A percentile compares a stretch with the other conserved stretches of the same genome.
Conservation (phyloP, 352 stramenopile species). For the Phytophthora crassamura region DNA sequence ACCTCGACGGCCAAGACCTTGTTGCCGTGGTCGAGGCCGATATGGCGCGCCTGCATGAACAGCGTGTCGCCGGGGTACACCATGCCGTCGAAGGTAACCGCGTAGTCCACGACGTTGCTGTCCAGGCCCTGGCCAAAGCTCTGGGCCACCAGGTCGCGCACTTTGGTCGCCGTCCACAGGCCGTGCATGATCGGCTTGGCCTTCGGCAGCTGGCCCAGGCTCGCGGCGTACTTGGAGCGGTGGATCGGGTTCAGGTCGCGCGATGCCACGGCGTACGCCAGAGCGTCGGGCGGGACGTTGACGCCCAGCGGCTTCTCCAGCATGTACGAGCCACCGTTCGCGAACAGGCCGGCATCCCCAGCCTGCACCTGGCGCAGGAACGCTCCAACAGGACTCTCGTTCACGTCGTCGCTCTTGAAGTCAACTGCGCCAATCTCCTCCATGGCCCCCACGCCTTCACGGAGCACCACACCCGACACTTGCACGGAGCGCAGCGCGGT, state of each 20-base stretch:
- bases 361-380: slow-evolving; percentile 51
- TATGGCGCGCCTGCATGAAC: slow-evolving; percentile 80
- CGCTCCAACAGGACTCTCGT: slow-evolving; percentile 54
- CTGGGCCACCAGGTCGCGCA: slow-evolving; percentile 68
- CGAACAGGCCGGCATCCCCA: slow-evolving; percentile 42
- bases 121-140: slow-evolving; percentile 61
- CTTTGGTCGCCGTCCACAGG: slow-evolving; percentile 88
- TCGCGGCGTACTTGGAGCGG: slow-evolving; percentile 74
- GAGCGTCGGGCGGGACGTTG: slow-evolving; percentile 62
- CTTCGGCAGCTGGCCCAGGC: slow-evolving; percentile 76
- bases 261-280: slow-evolving; percentile 81
- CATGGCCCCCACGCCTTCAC: slow-evolving; percentile 42
- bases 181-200: slow-evolving; percentile 89
- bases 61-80: slow-evolving; percentile 88
- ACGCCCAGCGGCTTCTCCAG: slow-evolving; percentile 74
- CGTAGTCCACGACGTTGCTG: slow-evolving; percentile 74
- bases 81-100: slow-evolving; percentile 90
- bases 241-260: slow-evolving; percentile 91
- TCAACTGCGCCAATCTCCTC: slow-evolving; percentile 41
- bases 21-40: slow-evolving; percentile 62
- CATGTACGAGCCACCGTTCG: slow-evolving; percentile 71
- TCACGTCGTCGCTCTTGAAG: slow-evolving; percentile 46
- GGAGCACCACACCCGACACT: slow-evolving; percentile 56
- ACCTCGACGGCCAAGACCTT: slow-evolving; percentile 80
- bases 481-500: slow-evolving; percentile 48